Percentiles rank a stretch among this genome's conserved stretches.
These are phyloP conservation scores for Graphium sp. DNA, from an alignment of 2,329 filamentous ascomycete genomes.

Conservation along the genomic window DNA sequence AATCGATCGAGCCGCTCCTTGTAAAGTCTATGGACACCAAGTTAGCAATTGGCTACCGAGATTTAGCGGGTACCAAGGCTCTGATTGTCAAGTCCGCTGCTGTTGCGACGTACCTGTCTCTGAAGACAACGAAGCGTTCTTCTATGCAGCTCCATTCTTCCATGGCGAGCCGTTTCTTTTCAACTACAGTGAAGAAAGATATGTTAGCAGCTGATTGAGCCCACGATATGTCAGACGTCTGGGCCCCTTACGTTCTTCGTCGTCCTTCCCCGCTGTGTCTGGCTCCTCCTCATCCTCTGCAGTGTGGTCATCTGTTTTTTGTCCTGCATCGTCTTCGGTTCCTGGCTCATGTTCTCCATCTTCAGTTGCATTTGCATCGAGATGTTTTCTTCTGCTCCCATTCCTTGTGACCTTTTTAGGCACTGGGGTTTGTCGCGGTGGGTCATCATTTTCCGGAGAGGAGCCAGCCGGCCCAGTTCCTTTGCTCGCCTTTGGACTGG, in stretches of 20 bases:
- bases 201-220: background rate
- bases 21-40: constrained; percentile 46
- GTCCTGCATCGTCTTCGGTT: constrained; percentile 7
- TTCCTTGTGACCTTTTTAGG: constrained; percentile 23
- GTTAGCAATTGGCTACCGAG: background rate
- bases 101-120: constrained; percentile 45
- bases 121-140: constrained; percentile 72
- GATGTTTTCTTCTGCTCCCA: constrained; percentile 19
- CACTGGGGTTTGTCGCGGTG: constrained; percentile 15
- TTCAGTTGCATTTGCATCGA: constrained; percentile 7
- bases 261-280: constrained; percentile 40
- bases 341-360: constrained; percentile 10
- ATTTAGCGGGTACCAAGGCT: no score
- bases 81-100: no score
- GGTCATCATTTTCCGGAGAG: constrained; percentile 16
- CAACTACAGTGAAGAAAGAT: constrained; percentile 33
- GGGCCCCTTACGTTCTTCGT: constrained; percentile 42
- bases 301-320: constrained; percentile 10
- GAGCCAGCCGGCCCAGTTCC: constrained; percentile 1
- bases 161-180: constrained; percentile 64
- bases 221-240: constrained; percentile 4
- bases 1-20: constrained; percentile 75
- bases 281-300: constrained; percentile 35
- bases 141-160: constrained; percentile 69
- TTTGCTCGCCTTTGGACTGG: no score